Percentiles rank a stretch among this genome's conserved stretches.
Conservation (phyloP, 163 green algal species). For the Chlamydomonas reinhardtii region DNA sequence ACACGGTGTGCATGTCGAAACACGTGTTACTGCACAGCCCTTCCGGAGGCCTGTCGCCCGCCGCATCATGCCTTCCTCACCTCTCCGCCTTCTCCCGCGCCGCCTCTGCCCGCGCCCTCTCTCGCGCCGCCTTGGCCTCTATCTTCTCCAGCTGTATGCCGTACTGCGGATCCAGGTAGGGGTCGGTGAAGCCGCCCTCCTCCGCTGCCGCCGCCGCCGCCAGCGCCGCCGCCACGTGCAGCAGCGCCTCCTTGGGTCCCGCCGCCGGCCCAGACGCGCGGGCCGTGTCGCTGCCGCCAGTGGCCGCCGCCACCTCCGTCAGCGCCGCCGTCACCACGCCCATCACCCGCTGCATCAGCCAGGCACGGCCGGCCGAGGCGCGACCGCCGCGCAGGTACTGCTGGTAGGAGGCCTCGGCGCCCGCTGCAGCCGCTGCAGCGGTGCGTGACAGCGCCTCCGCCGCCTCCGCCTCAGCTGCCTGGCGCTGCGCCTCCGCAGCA, state of each 20-base stretch:
- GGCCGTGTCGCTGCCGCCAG: not conserved
- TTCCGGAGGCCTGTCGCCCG: too few species aligned
- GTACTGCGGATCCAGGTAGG: conserved; percentile 59
- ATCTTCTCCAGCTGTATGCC: conserved; percentile 60
- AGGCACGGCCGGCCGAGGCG: not conserved
- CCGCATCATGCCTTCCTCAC: not conserved
- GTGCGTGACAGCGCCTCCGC: not conserved
- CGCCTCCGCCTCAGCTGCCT: not conserved
- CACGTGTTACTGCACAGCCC: too few species aligned
- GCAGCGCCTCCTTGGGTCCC: conserved; percentile 16
- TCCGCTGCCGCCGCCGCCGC: conserved; percentile 2
- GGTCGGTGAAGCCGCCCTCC: conserved; percentile 51
- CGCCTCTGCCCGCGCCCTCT: conserved; percentile 53
- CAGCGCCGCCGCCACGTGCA: conserved; percentile 9
- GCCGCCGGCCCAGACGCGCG: not conserved
- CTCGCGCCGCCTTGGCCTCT: conserved; percentile 57
- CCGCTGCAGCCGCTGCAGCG: not conserved
- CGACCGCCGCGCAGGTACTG: not conserved
- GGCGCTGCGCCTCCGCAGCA: not conserved
- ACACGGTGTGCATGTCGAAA: too few species aligned
- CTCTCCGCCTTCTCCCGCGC: conserved; percentile 59
- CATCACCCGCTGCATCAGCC: conserved; percentile 24
- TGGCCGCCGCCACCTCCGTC: conserved; percentile 10
- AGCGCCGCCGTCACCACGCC: conserved; percentile 35
- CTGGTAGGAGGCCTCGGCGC: conserved; percentile 3